These are phyloP conservation scores for Nicotiana benthamiana DNA, from an alignment of 257 asterid species.

Conservation along the genomic window DNA sequence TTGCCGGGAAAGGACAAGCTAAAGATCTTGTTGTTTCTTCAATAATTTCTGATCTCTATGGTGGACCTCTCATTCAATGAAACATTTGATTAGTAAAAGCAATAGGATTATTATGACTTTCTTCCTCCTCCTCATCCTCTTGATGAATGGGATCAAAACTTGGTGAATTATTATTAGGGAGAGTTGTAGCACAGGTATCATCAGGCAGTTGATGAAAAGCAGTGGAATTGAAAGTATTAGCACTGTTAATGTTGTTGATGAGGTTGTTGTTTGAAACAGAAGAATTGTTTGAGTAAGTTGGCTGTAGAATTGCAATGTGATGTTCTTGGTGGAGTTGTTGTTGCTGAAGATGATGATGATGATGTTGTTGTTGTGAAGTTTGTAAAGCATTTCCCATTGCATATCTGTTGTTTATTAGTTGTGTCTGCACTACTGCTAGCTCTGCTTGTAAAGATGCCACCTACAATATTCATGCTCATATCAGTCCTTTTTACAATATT, in stretches of 20 bases:
- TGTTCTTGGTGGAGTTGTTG: slow-evolving; percentile 14
- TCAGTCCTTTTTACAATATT: not conserved
- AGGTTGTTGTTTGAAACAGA: slow-evolving; percentile 55
- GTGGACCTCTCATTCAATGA: slow-evolving; percentile 9
- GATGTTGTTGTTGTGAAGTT: slow-evolving; percentile 18
- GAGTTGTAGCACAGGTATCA: slow-evolving; percentile 18
- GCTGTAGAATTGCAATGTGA: slow-evolving; percentile 27
- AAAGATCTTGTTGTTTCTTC: too few species aligned
- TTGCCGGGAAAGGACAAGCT: too few species aligned
- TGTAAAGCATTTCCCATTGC: slow-evolving; percentile 57
- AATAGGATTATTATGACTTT: slow-evolving; percentile 40
- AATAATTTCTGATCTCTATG: too few species aligned
- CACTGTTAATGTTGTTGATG: slow-evolving; percentile 24
- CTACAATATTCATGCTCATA: slow-evolving; percentile 18
- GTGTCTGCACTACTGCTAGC: slow-evolving; percentile 59
- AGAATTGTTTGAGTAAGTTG: slow-evolving; percentile 57
- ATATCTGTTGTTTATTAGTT: slow-evolving; percentile 55
- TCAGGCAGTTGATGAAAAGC: slow-evolving; percentile 16
- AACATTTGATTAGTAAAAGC: slow-evolving; percentile 53
- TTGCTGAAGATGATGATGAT: not conserved
- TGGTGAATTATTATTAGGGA: slow-evolving; percentile 16
- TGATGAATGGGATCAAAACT: slow-evolving; percentile 37
- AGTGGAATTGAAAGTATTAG: slow-evolving; percentile 15
- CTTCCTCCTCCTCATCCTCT: slow-evolving; percentile 53
- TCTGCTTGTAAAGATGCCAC: slow-evolving; percentile 78